phyloP scores from a whole-genome alignment of 2,329 filamentous ascomycete genomes.

The Arthrobotrys entomopaga region DNA sequence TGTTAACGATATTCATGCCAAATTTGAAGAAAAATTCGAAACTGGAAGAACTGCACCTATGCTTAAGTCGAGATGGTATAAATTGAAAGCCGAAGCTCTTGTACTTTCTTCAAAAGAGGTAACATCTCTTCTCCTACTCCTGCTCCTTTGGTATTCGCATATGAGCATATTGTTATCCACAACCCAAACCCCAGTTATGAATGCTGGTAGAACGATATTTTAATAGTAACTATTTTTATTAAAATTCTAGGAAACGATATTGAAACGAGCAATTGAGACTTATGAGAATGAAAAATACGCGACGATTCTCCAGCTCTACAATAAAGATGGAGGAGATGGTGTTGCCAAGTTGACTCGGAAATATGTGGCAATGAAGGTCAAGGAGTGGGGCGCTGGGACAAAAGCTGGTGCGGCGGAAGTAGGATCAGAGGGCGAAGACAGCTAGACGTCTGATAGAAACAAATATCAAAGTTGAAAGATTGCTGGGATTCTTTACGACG shows the following conservation, averaged over 20 bases:
- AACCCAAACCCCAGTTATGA: neutral
- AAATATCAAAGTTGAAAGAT: too few species aligned
- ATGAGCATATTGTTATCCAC: too few species aligned
- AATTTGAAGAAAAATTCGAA: slow-evolving; percentile 25
- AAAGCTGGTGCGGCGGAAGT: too few species aligned
- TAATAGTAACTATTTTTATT: neutral
- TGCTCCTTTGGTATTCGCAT: too few species aligned
- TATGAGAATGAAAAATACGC: slow-evolving; percentile 26
- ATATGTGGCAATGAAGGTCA: slow-evolving; percentile 31
- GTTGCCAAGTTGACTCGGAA: slow-evolving; percentile 28
- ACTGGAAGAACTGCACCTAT: slow-evolving; percentile 12
- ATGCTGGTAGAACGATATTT: neutral
- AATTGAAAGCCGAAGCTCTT: slow-evolving; percentile 19
- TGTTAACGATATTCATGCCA: neutral
- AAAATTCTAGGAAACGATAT: slow-evolving; percentile 20
- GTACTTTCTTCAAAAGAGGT: slow-evolving; percentile 22
- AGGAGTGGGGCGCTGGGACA: too few species aligned
- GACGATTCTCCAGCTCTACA: slow-evolving; percentile 20
- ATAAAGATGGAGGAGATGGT: neutral
- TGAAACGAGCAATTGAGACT: slow-evolving; percentile 21
- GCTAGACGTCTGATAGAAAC: too few species aligned
- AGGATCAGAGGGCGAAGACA: too few species aligned
- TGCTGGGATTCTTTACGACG: too few species aligned
- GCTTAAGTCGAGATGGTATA: slow-evolving; percentile 33
- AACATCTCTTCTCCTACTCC: neutral